Percentiles rank a stretch among this genome's conserved stretches.
Conservation (phyloP, 768 basidiomycete species). For the Suillus hirtellus region DNA sequence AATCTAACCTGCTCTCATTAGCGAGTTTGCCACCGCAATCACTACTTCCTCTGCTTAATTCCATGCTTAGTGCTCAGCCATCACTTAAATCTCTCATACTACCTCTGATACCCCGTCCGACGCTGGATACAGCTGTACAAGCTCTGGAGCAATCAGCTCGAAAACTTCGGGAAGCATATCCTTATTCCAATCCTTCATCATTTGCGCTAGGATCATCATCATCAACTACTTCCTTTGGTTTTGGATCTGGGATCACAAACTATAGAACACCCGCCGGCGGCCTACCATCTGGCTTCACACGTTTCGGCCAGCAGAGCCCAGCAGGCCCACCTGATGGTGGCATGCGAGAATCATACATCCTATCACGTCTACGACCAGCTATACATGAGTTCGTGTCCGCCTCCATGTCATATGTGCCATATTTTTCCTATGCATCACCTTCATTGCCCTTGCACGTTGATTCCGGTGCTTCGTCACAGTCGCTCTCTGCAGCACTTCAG, state of each 20-base stretch:
- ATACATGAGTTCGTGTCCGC: slow-evolving; percentile 76
- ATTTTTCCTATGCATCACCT: slow-evolving; percentile 60
- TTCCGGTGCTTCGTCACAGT: slow-evolving; percentile 33
- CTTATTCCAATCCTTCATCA: slow-evolving; percentile 62
- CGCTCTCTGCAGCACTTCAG: slow-evolving; percentile 46
- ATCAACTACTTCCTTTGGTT: slow-evolving; percentile 36
- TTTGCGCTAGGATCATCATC: slow-evolving; percentile 25
- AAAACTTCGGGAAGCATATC: slow-evolving; percentile 80
- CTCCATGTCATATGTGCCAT: slow-evolving; percentile 80
- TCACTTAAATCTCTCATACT: slow-evolving; percentile 70
- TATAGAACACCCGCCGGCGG: slow-evolving; percentile 21
- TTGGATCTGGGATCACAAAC: slow-evolving; percentile 25
- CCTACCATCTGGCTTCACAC: slow-evolving; percentile 34
- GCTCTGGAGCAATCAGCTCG: slow-evolving; percentile 66
- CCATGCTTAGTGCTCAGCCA: slow-evolving; percentile 68
- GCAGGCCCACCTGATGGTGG: slow-evolving; percentile 37
- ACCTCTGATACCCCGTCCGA: slow-evolving; percentile 82
- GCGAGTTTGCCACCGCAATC: slow-evolving; percentile 81
- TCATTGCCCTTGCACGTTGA: slow-evolving; percentile 10
- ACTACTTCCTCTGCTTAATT: slow-evolving; percentile 68
- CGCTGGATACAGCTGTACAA: slow-evolving; percentile 71
- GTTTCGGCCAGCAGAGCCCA: slow-evolving; percentile 28
- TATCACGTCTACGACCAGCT: slow-evolving; percentile 72
- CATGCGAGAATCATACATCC: slow-evolving; percentile 82
- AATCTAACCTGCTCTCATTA: slow-evolving; percentile 33